These are phyloP conservation scores for Cyberlindnera nakhonratchasimensis DNA, from an alignment of 805 yeast species.

Conservation along the genomic window DNA sequence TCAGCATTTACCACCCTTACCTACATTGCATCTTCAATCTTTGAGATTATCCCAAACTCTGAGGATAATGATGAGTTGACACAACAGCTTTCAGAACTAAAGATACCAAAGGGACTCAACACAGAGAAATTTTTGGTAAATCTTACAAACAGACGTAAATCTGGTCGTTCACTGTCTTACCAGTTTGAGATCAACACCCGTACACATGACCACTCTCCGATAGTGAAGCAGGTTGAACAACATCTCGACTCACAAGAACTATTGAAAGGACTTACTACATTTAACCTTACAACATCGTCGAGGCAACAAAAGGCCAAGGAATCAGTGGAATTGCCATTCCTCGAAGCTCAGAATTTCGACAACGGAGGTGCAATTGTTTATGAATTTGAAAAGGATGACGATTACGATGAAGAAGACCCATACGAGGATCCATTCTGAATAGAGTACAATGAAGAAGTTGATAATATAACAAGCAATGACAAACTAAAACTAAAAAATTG, in stretches of 20 bases:
- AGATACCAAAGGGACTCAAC: slow-evolving; percentile 54
- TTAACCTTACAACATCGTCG: slow-evolving; percentile 71
- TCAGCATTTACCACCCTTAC: slow-evolving; percentile 46
- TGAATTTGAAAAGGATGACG: slow-evolving; percentile 95
- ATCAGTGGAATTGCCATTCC: slow-evolving; percentile 84
- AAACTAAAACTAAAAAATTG: slow-evolving; percentile 5
- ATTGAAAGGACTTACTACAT: slow-evolving; percentile 77
- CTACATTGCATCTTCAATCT: slow-evolving; percentile 72
- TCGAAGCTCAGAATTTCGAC: slow-evolving; percentile 79
- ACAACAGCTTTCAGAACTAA: slow-evolving; percentile 35
- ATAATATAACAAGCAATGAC: neutral
- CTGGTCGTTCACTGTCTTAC: slow-evolving; percentile 72
- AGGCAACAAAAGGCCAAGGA: slow-evolving; percentile 77
- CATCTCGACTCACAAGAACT: slow-evolving; percentile 43
- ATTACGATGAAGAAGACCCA: slow-evolving; percentile 97
- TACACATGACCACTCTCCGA: slow-evolving; percentile 39
- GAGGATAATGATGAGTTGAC: slow-evolving; percentile 45
- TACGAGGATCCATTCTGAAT: slow-evolving; percentile 86
- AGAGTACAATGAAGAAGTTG: neutral
- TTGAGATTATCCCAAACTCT: slow-evolving; percentile 52
- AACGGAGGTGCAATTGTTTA: slow-evolving; percentile 94
- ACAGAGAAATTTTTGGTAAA: slow-evolving; percentile 41
- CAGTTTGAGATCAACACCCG: slow-evolving; percentile 49
- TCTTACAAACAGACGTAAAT: slow-evolving; percentile 70
- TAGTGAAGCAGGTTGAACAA: slow-evolving; percentile 27